Evolutionary conservation across 1,139 yeast genomes (phyloP), one percentile per base, ranked within the genome.

Genomic region (Kodamaea ohmeri): DNA sequence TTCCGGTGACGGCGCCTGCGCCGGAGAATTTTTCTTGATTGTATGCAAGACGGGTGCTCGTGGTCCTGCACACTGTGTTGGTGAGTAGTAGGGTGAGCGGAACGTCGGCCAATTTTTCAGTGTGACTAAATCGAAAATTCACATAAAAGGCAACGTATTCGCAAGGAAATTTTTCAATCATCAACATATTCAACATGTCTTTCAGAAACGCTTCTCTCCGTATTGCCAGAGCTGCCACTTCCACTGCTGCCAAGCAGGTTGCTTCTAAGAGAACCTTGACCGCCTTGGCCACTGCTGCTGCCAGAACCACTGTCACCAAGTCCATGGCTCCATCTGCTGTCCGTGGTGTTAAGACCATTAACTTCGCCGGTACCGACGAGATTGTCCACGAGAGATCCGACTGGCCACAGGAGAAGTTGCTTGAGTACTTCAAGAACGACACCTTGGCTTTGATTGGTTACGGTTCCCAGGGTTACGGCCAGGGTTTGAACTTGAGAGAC

Each of bases 391-490:
- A 92, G 78, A 88, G 98, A 74, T 83, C 88, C 56, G 98, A 92
- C 85, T 92, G 98, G 98, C 98, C 98, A 72, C 80, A 84, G 67
- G 98, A 92, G 76, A 92, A 85, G 77, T 78, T 92, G 61, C 78
- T 83, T 53, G 94, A 89, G 61, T 92, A 89, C 80, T 92, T 92
- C 88, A 90, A 92, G 80, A 76, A 90, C 71, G 98, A 92, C 69
- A 92, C 98, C 48, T 76, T 92, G 63, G 97, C 98, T 55, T 75
- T 92, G 63, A 90, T 92, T 57, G 98, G 98, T 72, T 92, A 92
- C 81, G 98, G 98, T 64, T 92, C 98, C 55, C 98, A 92, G 78
- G 98, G 98, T 74, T 92, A 92, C 78, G 98, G 98, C 65, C 98
- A 92, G 78, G 97, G 97, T 73, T 83, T 92, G 60, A 92, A 92